Conservation (phyloP, 441 rosid genomes). For the Populus hybrid region DNA sequence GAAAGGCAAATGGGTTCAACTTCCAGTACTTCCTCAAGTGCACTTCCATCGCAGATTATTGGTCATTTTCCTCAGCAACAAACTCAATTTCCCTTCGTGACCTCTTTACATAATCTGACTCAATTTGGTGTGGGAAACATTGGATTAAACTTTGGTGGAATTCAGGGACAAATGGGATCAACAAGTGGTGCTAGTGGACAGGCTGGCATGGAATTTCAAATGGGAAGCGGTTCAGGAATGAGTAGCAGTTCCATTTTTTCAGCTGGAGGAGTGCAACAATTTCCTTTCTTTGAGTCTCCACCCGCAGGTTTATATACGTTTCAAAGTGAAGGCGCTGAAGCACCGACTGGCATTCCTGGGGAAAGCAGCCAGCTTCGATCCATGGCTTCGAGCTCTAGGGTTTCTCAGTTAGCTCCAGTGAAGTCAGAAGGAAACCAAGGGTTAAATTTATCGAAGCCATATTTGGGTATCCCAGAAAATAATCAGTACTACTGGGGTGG, state of each 20-base stretch:
- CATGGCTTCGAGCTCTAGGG: constrained; percentile 41
- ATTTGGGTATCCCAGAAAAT: constrained; percentile 34
- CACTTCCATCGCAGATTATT: constrained; percentile 34
- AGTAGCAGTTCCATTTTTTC: constrained; percentile 29
- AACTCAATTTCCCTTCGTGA: constrained; percentile 45
- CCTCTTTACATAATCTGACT: constrained; percentile 42
- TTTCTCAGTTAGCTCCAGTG: constrained; percentile 53
- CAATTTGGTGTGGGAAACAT: constrained; percentile 50
- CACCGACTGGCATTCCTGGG: constrained; percentile 24
- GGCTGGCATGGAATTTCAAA: constrained; percentile 47
- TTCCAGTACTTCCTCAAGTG: constrained; percentile 30
- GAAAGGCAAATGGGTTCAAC: constrained; percentile 37
- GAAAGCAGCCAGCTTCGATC: constrained; percentile 28
- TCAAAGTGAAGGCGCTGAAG: constrained; percentile 40
- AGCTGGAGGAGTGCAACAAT: constrained; percentile 45
- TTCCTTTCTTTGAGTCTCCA: constrained; percentile 36
- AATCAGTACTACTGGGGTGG: constrained; percentile 65
- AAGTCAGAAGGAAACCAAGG: constrained; percentile 65
- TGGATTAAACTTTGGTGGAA: constrained; percentile 52
- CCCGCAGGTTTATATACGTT: constrained; percentile 45
- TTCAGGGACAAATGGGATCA: constrained; percentile 29
- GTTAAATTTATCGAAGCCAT: constrained; percentile 43
- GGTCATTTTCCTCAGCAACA: constrained; percentile 40
- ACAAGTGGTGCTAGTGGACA: constrained; percentile 28
- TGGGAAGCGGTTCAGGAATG: constrained; percentile 32